Base-by-base conservation (phyloP, 371 early-diverging fungal genomes). In the Agmasoma carcini region DNA sequence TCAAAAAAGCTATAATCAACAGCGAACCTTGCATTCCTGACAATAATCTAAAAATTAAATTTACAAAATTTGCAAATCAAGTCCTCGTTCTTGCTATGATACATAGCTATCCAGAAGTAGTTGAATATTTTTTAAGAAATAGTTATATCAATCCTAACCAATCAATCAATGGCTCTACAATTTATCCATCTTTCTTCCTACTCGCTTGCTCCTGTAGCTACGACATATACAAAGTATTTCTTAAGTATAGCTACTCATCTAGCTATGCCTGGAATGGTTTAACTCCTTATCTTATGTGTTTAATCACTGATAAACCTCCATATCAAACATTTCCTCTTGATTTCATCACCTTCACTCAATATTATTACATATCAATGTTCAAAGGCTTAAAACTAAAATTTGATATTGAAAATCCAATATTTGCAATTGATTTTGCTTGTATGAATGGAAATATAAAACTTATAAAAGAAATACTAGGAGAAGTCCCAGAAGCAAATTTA, bases 61-160 rank as follows among this genome's bases (percentile, higher is more conserved):
- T 57, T 5, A 57, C 5, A 6, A 46, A 43, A 22, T 44, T 38
- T 39, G 52, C 59, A 31, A 69, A 70, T 50, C 46, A 58, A 6
- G 51, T 68, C 7, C 61, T 73, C 31, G 23, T 73, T 6, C 30
- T 70, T 1, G 73, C 68, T 25, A 55, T 70, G 63, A n/a, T 68
- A 1, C 51, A 66, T 36, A 61, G 54, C 17, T 61, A 61, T 17
- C 33, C 67, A 3, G 47, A 45, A 0, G 37, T 73, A 29, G 67
- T 73, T n/a, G 26, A 59, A 15, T 52, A 54, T n/a, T 69, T 73
- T 27, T 49, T 73, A 11, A 46, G 40, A n/a, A 56, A 40, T 1
- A 62, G 68, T 5, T 68, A 69, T 50, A 59, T 70, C 12, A 65
- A 40, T 37, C 53, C 70, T 12, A 73, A 73, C 34, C 0, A 36